A percentile compares a stretch with the other conserved stretches of the same genome.
Evolutionary conservation across 2,329 filamentous ascomycete species (phyloP).

Genomic region (Furcasterigmium sp.): DNA sequence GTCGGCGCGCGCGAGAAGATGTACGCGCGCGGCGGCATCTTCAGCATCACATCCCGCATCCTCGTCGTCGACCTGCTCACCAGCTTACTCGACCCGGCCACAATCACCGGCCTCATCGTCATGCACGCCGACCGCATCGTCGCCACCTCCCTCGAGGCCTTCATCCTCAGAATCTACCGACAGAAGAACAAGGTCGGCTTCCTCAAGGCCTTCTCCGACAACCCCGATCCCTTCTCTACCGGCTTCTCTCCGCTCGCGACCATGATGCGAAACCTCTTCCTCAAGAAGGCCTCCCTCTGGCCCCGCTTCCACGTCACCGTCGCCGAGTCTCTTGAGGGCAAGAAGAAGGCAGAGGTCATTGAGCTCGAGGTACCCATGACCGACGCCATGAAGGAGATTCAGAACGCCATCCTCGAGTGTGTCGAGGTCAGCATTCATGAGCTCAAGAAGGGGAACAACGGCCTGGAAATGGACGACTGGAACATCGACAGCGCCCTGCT

Average conservation of each 20-base stretch:
- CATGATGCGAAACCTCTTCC: conserved; percentile 89
- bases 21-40: conserved; percentile 83
- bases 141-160: conserved; percentile 87
- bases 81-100: conserved; percentile 73
- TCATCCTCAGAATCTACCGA: conserved; percentile 88
- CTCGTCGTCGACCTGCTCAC: conserved; percentile 90
- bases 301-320: conserved; percentile 91
- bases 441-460: conserved; percentile 83
- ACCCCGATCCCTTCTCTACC: conserved; percentile 81
- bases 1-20: conserved; percentile 85
- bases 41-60: conserved; percentile 94
- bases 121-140: conserved; percentile 84
- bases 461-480: conserved; percentile 95
- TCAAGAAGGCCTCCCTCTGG: conserved; percentile 85
- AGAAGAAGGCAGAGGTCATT: conserved; percentile 91
- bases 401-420: conserved; percentile 91
- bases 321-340: conserved; percentile 82
- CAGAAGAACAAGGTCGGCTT: conserved; percentile 94
- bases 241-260: conserved; percentile 84
- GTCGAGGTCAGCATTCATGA: conserved; percentile 93
- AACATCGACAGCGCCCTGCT: conserved; percentile 89
- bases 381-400: conserved; percentile 86
- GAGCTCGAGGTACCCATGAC: conserved; percentile 97
- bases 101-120: conserved; percentile 79
- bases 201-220: conserved; percentile 92